Conservation (phyloP, 192 early-diverging fungal genomes). For the Dimargaris cristalligena region DNA sequence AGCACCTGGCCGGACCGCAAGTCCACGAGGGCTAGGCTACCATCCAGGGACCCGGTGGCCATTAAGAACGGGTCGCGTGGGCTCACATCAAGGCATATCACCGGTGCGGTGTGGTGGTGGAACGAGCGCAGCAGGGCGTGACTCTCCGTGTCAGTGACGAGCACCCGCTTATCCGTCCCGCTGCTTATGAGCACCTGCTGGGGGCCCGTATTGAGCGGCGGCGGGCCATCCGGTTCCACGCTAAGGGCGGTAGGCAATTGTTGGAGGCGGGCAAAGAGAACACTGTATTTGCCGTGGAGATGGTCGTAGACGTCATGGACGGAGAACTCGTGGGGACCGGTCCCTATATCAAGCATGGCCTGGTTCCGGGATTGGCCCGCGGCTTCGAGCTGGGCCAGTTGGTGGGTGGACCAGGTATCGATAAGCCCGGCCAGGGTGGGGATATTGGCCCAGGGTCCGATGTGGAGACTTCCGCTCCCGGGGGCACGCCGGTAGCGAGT, state of each 20-base stretch:
- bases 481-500: not conserved
- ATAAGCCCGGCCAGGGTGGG: not conserved
- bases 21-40: not conserved
- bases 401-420: not conserved
- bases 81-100: not conserved
- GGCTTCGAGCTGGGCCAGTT: not conserved
- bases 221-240: not conserved
- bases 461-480: not conserved
- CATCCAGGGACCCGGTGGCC: slow-evolving; percentile 3
- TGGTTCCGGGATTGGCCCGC: not conserved
- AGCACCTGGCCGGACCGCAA: not conserved
- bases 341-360: slow-evolving; percentile 3
- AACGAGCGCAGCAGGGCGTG: not conserved
- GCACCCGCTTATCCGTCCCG: not conserved
- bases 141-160: not conserved
- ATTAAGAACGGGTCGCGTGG: not conserved
- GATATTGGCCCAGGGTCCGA: not conserved
- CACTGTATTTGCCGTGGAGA: not conserved
- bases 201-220: not conserved
- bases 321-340: not conserved
- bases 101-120: not conserved
- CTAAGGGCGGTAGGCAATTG: not conserved
- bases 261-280: slow-evolving; percentile 4
- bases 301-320: not conserved
- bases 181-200: not conserved